Evolutionary conservation across 306 rosid species (phyloP).

Genomic region (Mimosa bimucronata): DNA sequence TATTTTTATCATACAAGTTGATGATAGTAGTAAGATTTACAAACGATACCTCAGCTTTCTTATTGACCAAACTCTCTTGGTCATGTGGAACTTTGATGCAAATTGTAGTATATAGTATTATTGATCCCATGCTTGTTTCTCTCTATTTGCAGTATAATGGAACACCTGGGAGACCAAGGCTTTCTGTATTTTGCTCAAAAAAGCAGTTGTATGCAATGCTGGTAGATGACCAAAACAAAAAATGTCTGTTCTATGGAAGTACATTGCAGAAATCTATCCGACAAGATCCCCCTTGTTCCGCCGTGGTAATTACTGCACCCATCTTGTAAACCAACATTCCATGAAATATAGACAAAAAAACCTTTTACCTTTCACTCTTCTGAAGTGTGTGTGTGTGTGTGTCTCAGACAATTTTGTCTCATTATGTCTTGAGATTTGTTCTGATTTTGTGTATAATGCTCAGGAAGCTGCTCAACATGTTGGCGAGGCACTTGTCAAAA

Average conservation of each 20-base stretch:
- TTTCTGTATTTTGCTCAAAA: conserved; percentile 87
- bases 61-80: not conserved
- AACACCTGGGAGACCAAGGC: conserved; percentile 76
- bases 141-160: conserved; percentile 65
- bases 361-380: not conserved
- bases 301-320: conserved; percentile 55
- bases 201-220: conserved; percentile 89
- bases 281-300: conserved; percentile 51
- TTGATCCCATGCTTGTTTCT: not conserved
- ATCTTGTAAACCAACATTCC: conserved; percentile 13
- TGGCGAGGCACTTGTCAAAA: conserved; percentile 75
- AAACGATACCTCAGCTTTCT: not conserved
- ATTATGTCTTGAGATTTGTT: conserved; percentile 5
- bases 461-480: conserved; percentile 85
- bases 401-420: not conserved
- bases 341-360: not conserved
- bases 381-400: too few relatives aligned
- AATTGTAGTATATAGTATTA: not conserved
- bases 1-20: not conserved
- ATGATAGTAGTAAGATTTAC: not conserved
- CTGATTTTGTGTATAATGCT: conserved; percentile 8
- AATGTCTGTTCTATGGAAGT: conserved; percentile 82
- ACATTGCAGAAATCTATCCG: conserved; percentile 75
- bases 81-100: conserved; percentile 14
- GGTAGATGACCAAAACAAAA: conserved; percentile 84